Evolutionary conservation across 371 early-diverging fungal species (phyloP).

Genomic region (Dichotomocladium elegans): DNA sequence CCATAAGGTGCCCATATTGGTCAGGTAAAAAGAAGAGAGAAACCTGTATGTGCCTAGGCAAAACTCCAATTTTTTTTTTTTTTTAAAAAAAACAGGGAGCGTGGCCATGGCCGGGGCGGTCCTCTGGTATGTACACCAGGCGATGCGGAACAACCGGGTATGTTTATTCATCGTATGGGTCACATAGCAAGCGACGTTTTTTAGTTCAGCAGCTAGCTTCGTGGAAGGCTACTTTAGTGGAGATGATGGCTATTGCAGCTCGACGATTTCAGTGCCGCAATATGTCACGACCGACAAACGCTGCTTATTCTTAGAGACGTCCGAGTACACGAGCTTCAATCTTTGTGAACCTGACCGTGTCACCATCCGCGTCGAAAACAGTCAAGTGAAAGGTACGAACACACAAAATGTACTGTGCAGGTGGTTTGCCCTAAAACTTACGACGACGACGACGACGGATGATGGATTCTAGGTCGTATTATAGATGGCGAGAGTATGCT

Average conservation of each 20-base stretch:
- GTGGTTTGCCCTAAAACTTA: too few species aligned
- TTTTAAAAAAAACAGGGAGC: conserved; percentile 1
- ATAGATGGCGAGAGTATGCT: conserved; percentile 39
- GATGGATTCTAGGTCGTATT: conserved; percentile 44
- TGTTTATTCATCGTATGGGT: neutral
- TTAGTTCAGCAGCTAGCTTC: conserved; percentile 30
- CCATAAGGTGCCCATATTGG: conserved; percentile 40
- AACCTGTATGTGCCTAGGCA: too few species aligned
- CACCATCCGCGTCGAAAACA: conserved; percentile 29
- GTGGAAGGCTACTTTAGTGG: conserved; percentile 20
- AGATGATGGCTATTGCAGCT: conserved; percentile 29
- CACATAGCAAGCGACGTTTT: conserved; percentile 16
- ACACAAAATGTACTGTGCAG: too few species aligned
- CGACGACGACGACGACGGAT: too few species aligned
- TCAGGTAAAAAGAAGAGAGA: conserved; percentile 11
- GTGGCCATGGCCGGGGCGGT: conserved; percentile 3
- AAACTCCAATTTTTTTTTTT: too few species aligned
- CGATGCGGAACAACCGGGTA: neutral
- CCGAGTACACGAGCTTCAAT: conserved; percentile 50
- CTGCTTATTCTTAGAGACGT: conserved; percentile 45
- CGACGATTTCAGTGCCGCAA: conserved; percentile 47
- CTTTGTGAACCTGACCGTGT: conserved; percentile 35
- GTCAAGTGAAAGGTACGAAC: conserved; percentile 19
- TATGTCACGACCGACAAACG: conserved; percentile 44
- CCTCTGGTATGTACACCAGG: conserved; percentile 5